Evolutionary conservation across 192 early-diverging fungal species (phyloP).

Genomic region (Mortierella claussenii): DNA sequence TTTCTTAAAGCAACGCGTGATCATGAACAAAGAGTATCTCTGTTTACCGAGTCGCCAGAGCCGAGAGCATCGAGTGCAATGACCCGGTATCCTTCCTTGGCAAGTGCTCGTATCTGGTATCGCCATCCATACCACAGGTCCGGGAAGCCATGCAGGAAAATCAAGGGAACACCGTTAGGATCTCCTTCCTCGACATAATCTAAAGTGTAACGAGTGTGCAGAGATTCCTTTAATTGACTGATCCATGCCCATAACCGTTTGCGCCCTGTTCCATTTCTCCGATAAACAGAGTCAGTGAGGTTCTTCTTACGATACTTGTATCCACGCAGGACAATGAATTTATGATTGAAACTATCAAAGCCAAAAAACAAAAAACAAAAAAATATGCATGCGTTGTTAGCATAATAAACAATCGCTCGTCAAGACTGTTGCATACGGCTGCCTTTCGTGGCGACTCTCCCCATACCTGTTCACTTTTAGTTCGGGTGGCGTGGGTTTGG

Average conservation of each 20-base stretch:
- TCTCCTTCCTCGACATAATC: constrained; percentile 52
- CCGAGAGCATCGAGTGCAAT: constrained; percentile 64
- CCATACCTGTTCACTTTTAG: background rate
- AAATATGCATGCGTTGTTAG: too few species aligned
- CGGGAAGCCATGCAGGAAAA: constrained; percentile 45
- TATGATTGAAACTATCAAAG: background rate
- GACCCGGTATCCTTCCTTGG: constrained; percentile 61
- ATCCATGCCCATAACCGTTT: too few species aligned
- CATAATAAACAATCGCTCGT: too few species aligned
- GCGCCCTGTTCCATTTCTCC: too few species aligned
- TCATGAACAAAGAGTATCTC: too few species aligned
- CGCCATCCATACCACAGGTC: constrained; percentile 52
- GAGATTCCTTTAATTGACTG: too few species aligned
- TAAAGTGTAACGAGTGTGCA: too few species aligned
- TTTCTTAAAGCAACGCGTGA: too few species aligned
- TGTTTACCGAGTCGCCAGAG: constrained; percentile 51
- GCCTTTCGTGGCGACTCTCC: too few species aligned
- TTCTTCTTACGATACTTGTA: constrained; percentile 2
- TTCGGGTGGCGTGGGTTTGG: background rate
- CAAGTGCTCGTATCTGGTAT: constrained; percentile 58
- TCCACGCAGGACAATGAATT: background rate
- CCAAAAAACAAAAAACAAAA: background rate
- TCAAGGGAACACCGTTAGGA: constrained; percentile 3
- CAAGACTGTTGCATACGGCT: too few species aligned
- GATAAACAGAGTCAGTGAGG: too few species aligned